A percentile compares a stretch with the other conserved stretches of the same genome.
These are phyloP conservation scores for Heliocybe sulcata DNA, from an alignment of 1,284 basidiomycete species.

Conservation along the genomic window DNA sequence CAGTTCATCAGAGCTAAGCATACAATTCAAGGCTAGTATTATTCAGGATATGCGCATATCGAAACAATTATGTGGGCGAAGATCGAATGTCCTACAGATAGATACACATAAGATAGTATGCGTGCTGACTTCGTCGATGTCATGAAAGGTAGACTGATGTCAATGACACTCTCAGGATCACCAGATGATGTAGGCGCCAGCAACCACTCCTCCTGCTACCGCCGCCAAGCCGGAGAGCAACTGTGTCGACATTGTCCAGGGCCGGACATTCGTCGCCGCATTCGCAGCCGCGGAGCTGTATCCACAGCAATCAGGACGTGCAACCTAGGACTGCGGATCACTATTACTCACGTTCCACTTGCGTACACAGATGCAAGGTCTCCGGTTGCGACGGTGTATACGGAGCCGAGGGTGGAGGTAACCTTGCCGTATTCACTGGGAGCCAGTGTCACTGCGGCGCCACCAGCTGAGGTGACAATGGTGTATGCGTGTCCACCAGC, in stretches of 20 bases:
- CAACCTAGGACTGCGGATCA: not conserved
- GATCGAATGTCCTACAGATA: not conserved
- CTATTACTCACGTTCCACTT: conserved; percentile 1
- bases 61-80: not conserved
- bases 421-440: conserved; percentile 28
- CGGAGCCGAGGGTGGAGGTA: conserved; percentile 46
- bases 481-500: conserved; percentile 29
- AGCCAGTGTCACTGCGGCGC: conserved; percentile 45
- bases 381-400: conserved; percentile 33
- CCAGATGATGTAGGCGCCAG: conserved; percentile 22
- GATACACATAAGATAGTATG: not conserved
- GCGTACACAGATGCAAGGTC: conserved; percentile 3
- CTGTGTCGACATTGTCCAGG: conserved; percentile 24
- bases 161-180: not conserved
- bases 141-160: not conserved
- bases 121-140: not conserved
- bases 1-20: too few species aligned
- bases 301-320: not conserved
- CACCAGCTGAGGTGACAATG: conserved; percentile 38
- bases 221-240: conserved; percentile 33
- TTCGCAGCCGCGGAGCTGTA: not conserved
- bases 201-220: conserved; percentile 32
- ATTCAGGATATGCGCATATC: not conserved
- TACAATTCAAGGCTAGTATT: too few species aligned
- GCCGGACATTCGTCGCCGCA: conserved; percentile 16